These are phyloP conservation scores for Drechslerella dactyloides DNA, from an alignment of 2,329 filamentous ascomycete genomes.

Conservation along the genomic window DNA sequence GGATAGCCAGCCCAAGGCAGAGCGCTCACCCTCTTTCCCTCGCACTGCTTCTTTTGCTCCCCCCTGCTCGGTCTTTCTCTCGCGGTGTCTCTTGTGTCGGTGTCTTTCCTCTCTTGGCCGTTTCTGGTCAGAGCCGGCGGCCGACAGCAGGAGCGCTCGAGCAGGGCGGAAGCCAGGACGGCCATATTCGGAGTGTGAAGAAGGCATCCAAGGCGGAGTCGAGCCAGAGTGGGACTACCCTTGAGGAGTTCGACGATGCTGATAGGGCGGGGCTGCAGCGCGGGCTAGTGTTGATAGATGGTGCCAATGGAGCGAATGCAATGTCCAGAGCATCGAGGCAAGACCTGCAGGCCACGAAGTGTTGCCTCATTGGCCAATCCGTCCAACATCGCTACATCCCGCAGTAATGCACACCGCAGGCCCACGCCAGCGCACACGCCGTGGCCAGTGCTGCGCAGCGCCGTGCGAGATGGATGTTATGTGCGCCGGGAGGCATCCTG, in stretches of 20 bases:
- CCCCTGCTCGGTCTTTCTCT: not conserved
- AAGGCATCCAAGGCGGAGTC: constrained; percentile 43
- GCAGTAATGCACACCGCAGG: constrained; percentile 12
- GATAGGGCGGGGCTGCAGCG: constrained; percentile 46
- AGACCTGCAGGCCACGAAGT: constrained; percentile 51
- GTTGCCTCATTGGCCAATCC: constrained; percentile 48
- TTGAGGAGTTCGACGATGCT: constrained; percentile 42
- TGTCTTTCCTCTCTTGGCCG: not conserved
- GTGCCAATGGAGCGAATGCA: constrained; percentile 14
- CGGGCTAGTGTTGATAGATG: constrained; percentile 15
- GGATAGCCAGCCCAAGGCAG: not conserved
- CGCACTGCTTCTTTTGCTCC: not conserved
- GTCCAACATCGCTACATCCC: constrained; percentile 50
- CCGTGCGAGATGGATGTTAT: no score
- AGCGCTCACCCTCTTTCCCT: not conserved
- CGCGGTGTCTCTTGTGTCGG: not conserved
- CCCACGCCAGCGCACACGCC: constrained; percentile 46
- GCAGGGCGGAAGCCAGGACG: not conserved
- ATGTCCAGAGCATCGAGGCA: constrained; percentile 46
- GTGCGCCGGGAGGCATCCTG: constrained; percentile 8
- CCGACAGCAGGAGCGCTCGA: constrained; percentile 15
- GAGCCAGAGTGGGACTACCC: constrained; percentile 51
- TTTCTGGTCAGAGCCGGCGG: constrained; percentile 1
- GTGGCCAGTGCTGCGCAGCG: constrained; percentile 7
- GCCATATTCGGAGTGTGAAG: not conserved